Evolutionary conservation across 2,329 filamentous ascomycete genomes (phyloP), one percentile per base, ranked within the genome.

Genomic region (Penicillium nordicum): DNA sequence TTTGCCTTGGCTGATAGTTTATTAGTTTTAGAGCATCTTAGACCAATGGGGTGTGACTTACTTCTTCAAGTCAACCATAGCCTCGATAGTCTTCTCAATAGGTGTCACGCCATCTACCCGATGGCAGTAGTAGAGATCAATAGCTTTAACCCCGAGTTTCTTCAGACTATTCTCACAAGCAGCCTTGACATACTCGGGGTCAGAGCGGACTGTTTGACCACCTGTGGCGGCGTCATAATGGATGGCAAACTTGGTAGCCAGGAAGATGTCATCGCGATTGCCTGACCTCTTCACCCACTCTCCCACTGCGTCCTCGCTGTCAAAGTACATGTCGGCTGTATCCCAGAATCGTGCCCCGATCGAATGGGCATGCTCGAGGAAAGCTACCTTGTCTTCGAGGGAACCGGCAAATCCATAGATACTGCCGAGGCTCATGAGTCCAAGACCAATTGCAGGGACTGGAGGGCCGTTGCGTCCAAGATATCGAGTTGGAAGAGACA

Each of bases 121-220:
- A 57, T 79, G 77, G 25, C 72, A 72, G 59, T 78, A 77, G 54
- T 75, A 76, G 4, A 78, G 63, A 52, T 79, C 76, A 45, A 79
- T 76, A 9, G 62, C 63, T 5, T 75, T 67, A 10, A 74, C 64
- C 1, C 71, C 71, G 4, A 79, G 63, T 27, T 68, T 64, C 51
- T 73, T 57, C 14, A 78, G 58, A 52, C 72, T 75, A 41, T 57
- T 66, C 16, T 67, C 65, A 51, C 74, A 76, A 0, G 74, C 71
- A 25, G 60, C 38, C 36, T 69, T 66, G 32, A 75, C 66, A 50
- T 74, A 76, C 37, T 71, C 74, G 3, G 68, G 69, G 52, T 75
- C 72, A 12, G 73, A 74, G 16, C 69, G 64, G 16, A 76, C 11
- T 9, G n/a, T 40, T 42, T 32, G 32, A 5, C 7, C 9, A 9